phyloP scores from a whole-genome alignment of 441 rosid genomes.

The Pelargonium australe region DNA sequence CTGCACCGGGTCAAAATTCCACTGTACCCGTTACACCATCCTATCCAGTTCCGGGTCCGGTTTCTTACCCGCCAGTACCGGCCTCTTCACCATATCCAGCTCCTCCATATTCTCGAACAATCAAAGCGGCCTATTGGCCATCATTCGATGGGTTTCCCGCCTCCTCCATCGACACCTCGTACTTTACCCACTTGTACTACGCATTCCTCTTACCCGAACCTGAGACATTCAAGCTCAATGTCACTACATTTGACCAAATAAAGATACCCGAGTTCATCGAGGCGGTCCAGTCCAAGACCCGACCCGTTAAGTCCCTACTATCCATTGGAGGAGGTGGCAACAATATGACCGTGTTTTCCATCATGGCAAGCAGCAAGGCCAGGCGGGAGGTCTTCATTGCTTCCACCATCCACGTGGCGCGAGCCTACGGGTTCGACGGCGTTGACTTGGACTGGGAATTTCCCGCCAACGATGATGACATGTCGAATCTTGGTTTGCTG shows the following conservation, averaged over 20 bases:
- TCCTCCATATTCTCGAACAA: neutral
- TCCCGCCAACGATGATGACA: conserved; percentile 36
- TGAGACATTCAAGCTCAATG: conserved; percentile 25
- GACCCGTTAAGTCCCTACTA: conserved; percentile 29
- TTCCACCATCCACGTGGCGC: conserved; percentile 42
- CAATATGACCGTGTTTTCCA: conserved; percentile 22
- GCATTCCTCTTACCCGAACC: conserved; percentile 39
- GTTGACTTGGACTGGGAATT: conserved; percentile 54
- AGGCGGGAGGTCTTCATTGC: conserved; percentile 36
- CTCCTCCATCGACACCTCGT: conserved; percentile 31
- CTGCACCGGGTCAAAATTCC: too few relatives aligned
- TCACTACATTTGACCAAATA: conserved; percentile 27
- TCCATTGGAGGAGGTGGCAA: conserved; percentile 39
- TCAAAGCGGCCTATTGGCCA: conserved; percentile 49
- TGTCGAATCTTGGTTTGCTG: conserved; percentile 31
- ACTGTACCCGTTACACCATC: neutral
- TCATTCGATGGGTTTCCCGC: conserved; percentile 27
- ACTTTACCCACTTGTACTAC: conserved; percentile 44
- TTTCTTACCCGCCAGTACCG: conserved; percentile 3
- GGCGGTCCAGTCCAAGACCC: conserved; percentile 20
- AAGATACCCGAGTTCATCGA: conserved; percentile 25
- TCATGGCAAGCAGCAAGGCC: conserved; percentile 20
- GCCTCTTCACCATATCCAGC: conserved; percentile 6
- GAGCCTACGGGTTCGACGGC: conserved; percentile 37
- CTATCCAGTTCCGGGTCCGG: conserved; percentile 7